phyloP scores from a whole-genome alignment of 345 rosid genomes.

The Streptanthus diversifolius region DNA sequence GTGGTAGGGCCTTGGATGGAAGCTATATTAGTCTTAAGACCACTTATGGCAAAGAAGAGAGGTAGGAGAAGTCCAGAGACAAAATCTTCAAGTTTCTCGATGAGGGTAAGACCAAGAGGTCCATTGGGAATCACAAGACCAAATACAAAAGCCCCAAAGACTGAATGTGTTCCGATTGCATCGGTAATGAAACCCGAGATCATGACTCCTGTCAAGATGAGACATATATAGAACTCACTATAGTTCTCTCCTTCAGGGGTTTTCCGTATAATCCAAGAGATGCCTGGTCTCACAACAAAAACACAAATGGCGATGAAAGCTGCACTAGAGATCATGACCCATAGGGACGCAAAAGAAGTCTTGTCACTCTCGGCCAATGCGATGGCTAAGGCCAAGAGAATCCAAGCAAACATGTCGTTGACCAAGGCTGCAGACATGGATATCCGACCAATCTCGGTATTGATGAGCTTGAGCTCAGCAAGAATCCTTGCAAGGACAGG shows the following conservation, averaged over 20 bases:
- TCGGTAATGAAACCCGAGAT: conserved; percentile 88
- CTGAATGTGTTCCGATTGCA: conserved; percentile 92
- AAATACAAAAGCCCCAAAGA: conserved; percentile 87
- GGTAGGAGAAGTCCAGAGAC: conserved; percentile 93
- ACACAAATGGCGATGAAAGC: conserved; percentile 53
- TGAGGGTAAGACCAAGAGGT: conserved; percentile 77
- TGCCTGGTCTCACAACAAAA: conserved; percentile 60
- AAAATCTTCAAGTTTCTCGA: conserved; percentile 93
- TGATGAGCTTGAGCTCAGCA: conserved; percentile 87
- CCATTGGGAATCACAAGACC: conserved; percentile 91
- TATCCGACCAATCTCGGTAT: conserved; percentile 76
- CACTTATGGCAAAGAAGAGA: conserved; percentile 90
- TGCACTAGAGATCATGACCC: conserved; percentile 62
- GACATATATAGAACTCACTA: conserved; percentile 71
- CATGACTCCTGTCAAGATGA: conserved; percentile 93
- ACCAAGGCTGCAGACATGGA: conserved; percentile 92
- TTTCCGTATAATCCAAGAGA: conserved; percentile 62
- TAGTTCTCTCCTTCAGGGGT: conserved; percentile 91
- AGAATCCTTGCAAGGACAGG: conserved; percentile 89
- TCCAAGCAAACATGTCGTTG: conserved; percentile 90
- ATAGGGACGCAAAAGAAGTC: conserved; percentile 56
- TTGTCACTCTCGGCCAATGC: conserved; percentile 64
- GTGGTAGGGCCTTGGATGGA: conserved; percentile 42
- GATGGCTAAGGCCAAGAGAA: conserved; percentile 76
- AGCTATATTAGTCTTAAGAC: conserved; percentile 65